Base-by-base conservation (phyloP, 768 basidiomycete species). In the Leucocoprinus birnbaumii region DNA sequence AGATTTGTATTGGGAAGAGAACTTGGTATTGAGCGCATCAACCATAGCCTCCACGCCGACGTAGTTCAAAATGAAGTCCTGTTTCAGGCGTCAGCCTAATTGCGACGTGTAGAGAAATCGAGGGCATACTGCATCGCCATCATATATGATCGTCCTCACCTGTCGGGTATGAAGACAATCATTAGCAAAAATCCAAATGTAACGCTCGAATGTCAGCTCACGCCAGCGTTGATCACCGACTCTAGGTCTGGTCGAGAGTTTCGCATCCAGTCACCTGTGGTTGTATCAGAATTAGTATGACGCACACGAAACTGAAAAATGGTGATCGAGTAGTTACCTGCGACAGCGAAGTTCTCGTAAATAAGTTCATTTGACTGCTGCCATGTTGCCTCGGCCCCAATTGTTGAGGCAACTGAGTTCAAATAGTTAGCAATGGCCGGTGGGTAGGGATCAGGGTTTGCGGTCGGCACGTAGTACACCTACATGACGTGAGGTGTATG, bases 1-100 rank as follows among this genome's bases (percentile, higher is more conserved):
- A 41, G 68, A 49, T 40, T 74, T 67, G 61, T 72, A 83, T 21
- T 68, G 19, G 0, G 72, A 16, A 2, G 71, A 73, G 64, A 79
- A 79, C 56, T 72, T 64, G 22, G 82, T 83, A 40, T 77, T 62
- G 1, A 84, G 71, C 27, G 65, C 68, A 56, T 78, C 67, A 38
- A 82, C 80, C 81, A 84, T 80, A 2, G 76, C 74, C 67, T 84
- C 82, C 16, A 84, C 74, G 11, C 84, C 82, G 31, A 73, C 63
- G 59, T 70, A 83, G 63, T 84, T 85, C 52, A 77, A 62, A 57
- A 82, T 79, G 61, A 74, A 80, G 61, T 83, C 80, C 80, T 72
- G 35, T 48, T 46, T 38, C 25, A 9, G 27, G 26, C 25, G 18
- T 40, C 34, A 55, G 41, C 21, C 41, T 19, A 7, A 40, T 14